These are phyloP conservation scores for Phyllosticta citrichinensis DNA, from an alignment of 2,329 filamentous ascomycete species.

Conservation along the genomic window DNA sequence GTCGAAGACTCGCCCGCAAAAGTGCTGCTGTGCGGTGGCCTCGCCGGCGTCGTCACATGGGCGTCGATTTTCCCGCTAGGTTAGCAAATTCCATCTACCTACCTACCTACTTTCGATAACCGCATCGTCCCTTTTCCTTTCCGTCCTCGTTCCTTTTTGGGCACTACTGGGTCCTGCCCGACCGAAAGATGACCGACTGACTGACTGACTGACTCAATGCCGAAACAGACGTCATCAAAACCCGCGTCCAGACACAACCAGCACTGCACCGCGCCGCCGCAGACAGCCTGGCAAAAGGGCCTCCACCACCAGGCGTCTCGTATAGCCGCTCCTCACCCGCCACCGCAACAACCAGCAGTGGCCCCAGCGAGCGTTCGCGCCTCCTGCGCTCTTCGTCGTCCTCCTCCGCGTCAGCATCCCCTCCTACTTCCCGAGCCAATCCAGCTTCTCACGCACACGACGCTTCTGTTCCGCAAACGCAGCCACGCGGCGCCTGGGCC, in stretches of 20 bases:
- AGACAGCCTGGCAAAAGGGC: too few species aligned
- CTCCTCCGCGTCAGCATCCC: neutral
- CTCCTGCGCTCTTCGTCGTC: neutral
- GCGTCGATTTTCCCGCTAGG: constrained; percentile 73
- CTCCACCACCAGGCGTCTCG: too few species aligned
- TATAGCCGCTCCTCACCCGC: too few species aligned
- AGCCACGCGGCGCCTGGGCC: constrained; percentile 46
- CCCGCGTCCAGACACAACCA: constrained; percentile 68
- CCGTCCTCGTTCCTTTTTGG: neutral
- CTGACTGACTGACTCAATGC: neutral
- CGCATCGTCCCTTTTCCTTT: neutral
- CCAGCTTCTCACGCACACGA: neutral
- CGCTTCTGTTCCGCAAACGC: constrained; percentile 7
- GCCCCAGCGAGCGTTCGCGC: neutral
- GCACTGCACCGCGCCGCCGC: neutral
- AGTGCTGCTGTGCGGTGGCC: constrained; percentile 70
- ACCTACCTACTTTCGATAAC: too few species aligned
- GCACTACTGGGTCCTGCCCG: too few species aligned
- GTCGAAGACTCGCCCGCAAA: constrained; percentile 44
- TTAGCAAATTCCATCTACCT: constrained; percentile 10
- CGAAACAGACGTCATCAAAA: constrained; percentile 72
- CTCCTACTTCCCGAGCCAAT: neutral
- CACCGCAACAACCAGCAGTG: neutral
- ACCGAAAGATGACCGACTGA: neutral
- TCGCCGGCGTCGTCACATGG: constrained; percentile 85